These are phyloP conservation scores for Leucogyrophana mollusca DNA, from an alignment of 768 basidiomycete species.

Conservation along the genomic window DNA sequence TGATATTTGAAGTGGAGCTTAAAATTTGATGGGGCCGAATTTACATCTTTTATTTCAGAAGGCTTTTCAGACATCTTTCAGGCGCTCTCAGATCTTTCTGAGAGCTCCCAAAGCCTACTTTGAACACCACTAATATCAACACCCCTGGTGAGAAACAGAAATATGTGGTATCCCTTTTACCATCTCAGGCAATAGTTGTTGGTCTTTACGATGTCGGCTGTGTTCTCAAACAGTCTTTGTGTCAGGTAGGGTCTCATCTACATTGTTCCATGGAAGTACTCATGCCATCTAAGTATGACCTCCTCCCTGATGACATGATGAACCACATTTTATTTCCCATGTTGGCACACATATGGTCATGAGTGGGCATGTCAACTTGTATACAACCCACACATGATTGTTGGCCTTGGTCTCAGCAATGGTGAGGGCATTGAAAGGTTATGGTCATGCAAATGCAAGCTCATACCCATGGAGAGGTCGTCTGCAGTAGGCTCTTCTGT, in stretches of 20 bases:
- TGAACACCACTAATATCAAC: too few species aligned
- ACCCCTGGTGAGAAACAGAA: conserved; percentile 37
- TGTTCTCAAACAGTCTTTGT: conserved; percentile 21
- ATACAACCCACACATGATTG: not conserved
- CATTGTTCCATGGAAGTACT: not conserved
- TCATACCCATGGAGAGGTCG: too few species aligned
- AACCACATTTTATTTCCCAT: conserved; percentile 24
- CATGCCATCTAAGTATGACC: conserved; percentile 21
- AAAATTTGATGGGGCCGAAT: too few species aligned
- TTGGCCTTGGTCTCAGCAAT: conserved; percentile 7
- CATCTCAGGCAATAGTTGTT: conserved; percentile 22
- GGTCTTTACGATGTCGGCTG: conserved; percentile 36
- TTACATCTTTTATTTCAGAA: too few species aligned
- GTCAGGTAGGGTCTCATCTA: conserved; percentile 20
- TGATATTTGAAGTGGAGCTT: too few species aligned
- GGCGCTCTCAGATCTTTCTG: too few species aligned
- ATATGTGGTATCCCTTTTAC: conserved; percentile 28
- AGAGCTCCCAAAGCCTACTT: too few species aligned
- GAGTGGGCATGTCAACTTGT: conserved; percentile 27
- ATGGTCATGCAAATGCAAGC: not conserved
- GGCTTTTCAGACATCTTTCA: too few species aligned
- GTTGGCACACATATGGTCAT: conserved; percentile 40
- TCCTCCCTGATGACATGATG: conserved; percentile 18
- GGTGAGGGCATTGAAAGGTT: conserved; percentile 7
- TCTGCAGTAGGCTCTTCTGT: not conserved